phyloP scores from a whole-genome alignment of 257 asterid genomes.

The Leptodermis oblonga region DNA sequence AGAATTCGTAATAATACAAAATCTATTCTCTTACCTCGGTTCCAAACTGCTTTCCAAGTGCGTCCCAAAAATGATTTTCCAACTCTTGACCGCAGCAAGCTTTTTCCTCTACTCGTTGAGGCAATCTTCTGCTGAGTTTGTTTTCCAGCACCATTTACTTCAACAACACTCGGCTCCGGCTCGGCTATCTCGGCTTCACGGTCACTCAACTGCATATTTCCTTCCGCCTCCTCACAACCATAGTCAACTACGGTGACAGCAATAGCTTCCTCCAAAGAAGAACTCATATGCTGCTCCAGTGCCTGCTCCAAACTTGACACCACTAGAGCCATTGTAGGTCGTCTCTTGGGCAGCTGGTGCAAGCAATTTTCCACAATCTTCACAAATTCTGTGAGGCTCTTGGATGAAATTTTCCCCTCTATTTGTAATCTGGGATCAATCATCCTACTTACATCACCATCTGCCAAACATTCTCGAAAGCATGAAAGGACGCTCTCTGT shows the following conservation, averaged over 20 bases:
- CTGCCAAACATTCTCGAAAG: constrained; percentile 1
- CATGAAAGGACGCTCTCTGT: neutral
- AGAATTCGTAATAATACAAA: no score
- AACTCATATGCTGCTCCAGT: constrained; percentile 1
- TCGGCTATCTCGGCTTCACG: neutral
- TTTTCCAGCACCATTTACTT: neutral
- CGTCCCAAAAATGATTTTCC: neutral
- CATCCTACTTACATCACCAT: constrained; percentile 2
- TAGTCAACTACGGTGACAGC: neutral
- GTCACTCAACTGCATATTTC: neutral
- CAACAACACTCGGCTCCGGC: neutral
- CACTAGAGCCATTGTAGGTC: constrained; percentile 8
- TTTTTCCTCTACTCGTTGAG: neutral
- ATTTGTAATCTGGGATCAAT: neutral
- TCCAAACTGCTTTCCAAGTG: constrained; percentile 4
- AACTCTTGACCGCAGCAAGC: neutral
- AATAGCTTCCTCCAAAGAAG: neutral
- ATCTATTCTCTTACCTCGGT: constrained; percentile 5
- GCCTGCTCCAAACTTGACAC: constrained; percentile 4
- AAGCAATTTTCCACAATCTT: neutral
- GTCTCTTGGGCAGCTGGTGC: neutral
- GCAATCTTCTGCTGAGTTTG: neutral
- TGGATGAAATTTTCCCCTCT: constrained; percentile 1
- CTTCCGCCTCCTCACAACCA: neutral
- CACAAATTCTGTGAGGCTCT: neutral